These are phyloP conservation scores for Saccharomycopsis malanga DNA, from an alignment of 805 yeast genomes.

Conservation along the genomic window DNA sequence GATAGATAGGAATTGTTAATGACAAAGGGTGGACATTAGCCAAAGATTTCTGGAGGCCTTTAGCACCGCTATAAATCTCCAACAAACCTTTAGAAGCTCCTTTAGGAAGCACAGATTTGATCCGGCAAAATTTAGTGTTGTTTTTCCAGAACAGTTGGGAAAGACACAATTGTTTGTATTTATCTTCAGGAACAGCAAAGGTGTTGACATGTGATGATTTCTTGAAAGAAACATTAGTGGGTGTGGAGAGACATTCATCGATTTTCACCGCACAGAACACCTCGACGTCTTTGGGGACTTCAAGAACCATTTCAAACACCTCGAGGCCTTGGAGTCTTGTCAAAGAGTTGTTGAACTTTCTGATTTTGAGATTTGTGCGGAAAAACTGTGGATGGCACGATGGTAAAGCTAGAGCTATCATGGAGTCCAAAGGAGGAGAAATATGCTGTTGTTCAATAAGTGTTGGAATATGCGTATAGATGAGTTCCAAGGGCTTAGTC, in stretches of 20 bases:
- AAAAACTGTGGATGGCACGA: constrained; percentile 80
- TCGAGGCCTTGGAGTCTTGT: constrained; percentile 70
- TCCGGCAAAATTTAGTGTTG: constrained; percentile 56
- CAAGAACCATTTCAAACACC: constrained; percentile 68
- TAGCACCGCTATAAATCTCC: constrained; percentile 64
- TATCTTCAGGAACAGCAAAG: constrained; percentile 22
- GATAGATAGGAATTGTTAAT: constrained; percentile 60
- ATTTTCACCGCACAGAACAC: constrained; percentile 54
- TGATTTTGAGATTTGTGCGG: constrained; percentile 47
- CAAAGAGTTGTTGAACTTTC: constrained; percentile 70
- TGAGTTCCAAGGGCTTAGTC: constrained; percentile 63
- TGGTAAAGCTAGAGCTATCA: constrained; percentile 74
- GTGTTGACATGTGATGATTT: background rate
- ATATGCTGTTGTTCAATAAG: constrained; percentile 78
- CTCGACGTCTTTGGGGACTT: constrained; percentile 66
- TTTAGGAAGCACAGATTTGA: constrained; percentile 77
- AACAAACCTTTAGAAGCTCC: constrained; percentile 62
- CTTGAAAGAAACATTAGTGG: background rate
- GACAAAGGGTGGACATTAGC: constrained; percentile 62
- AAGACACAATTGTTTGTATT: constrained; percentile 48
- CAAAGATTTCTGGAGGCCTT: constrained; percentile 50
- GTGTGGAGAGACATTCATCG: background rate
- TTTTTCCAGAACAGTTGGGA: constrained; percentile 75
- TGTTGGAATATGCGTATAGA: constrained; percentile 83
- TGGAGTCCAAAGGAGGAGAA: constrained; percentile 73